These are phyloP conservation scores for Penicillium simplicissimum DNA, from an alignment of 495 filamentous ascomycete genomes.

Conservation along the genomic window DNA sequence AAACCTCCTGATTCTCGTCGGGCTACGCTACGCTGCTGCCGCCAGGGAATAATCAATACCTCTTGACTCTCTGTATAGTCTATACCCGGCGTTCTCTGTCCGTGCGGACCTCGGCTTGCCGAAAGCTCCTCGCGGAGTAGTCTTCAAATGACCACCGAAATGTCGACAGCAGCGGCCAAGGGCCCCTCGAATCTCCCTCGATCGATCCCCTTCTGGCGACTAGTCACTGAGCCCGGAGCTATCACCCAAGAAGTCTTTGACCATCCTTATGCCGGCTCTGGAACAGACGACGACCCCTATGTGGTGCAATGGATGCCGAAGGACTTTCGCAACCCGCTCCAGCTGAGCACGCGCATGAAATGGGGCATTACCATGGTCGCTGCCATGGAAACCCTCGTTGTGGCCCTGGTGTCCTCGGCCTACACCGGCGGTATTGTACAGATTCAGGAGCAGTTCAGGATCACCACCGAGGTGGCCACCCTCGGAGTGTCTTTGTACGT, in stretches of 20 bases:
- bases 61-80: not conserved
- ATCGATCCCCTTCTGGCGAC: slow-evolving; percentile 34
- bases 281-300: slow-evolving; percentile 69
- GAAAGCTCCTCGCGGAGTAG: not conserved
- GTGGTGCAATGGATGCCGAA: slow-evolving; percentile 66
- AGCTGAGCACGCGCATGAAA: slow-evolving; percentile 56
- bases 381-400: slow-evolving; percentile 65
- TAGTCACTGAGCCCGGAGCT: slow-evolving; percentile 46
- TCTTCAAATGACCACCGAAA: slow-evolving; percentile 15
- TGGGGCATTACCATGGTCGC: slow-evolving; percentile 65
- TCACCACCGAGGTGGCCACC: slow-evolving; percentile 55
- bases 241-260: slow-evolving; percentile 54
- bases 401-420: slow-evolving; percentile 70
- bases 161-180: slow-evolving; percentile 12
- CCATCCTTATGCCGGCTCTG: slow-evolving; percentile 59
- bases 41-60: not conserved
- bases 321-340: slow-evolving; percentile 67
- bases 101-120: slow-evolving; percentile 3
- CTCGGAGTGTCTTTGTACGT: slow-evolving; percentile 71
- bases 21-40: not conserved
- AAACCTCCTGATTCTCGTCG: not conserved
- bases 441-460: slow-evolving; percentile 54
- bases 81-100: not conserved
- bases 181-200: slow-evolving; percentile 12
- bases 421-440: slow-evolving; percentile 65